These are phyloP conservation scores for Penicillium hesseltinei DNA, from an alignment of 2,329 filamentous ascomycete species.

Conservation along the genomic window DNA sequence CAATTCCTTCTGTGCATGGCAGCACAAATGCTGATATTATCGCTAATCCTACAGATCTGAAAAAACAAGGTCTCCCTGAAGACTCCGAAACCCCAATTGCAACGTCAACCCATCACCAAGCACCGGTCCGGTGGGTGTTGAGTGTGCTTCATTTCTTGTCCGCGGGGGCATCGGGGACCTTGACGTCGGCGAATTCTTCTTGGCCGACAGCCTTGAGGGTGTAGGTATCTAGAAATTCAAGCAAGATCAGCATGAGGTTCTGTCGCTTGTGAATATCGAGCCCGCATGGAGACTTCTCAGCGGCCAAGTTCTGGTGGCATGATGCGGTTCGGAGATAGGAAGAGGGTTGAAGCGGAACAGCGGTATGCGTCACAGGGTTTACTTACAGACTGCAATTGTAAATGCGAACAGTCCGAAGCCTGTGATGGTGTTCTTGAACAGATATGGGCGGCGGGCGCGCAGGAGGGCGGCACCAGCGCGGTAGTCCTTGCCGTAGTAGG, in stretches of 20 bases:
- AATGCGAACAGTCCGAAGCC: slow-evolving; percentile 73
- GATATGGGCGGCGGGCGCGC: slow-evolving; percentile 85
- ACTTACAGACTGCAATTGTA: slow-evolving; percentile 83
- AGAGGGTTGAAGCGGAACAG: not conserved
- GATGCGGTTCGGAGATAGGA: not conserved
- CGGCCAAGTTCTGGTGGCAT: slow-evolving; percentile 4
- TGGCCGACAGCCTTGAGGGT: slow-evolving; percentile 85
- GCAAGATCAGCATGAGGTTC: slow-evolving; percentile 4
- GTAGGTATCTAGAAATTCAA: slow-evolving; percentile 56
- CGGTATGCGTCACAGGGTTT: not conserved
- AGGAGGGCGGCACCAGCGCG: slow-evolving; percentile 85
- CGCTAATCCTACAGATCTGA: slow-evolving; percentile 16
- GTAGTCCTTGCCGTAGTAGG: slow-evolving; percentile 89
- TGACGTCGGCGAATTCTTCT: slow-evolving; percentile 94
- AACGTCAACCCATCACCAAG: not conserved
- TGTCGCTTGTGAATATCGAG: not conserved
- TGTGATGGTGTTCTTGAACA: slow-evolving; percentile 83
- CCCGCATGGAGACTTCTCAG: not conserved
- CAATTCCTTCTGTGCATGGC: slow-evolving; percentile 20
- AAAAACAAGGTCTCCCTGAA: slow-evolving; percentile 17
- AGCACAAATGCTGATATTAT: slow-evolving; percentile 14
- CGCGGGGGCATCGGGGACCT: slow-evolving; percentile 71
- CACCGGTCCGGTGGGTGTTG: not conserved
- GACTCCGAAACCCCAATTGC: slow-evolving; percentile 23
- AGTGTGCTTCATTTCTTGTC: slow-evolving; percentile 28